Percentiles rank a stretch among this genome's conserved stretches.
Evolutionary conservation across 2,329 filamentous ascomycete genomes (phyloP).

Genomic region (Paecilomyces formosus): DNA sequence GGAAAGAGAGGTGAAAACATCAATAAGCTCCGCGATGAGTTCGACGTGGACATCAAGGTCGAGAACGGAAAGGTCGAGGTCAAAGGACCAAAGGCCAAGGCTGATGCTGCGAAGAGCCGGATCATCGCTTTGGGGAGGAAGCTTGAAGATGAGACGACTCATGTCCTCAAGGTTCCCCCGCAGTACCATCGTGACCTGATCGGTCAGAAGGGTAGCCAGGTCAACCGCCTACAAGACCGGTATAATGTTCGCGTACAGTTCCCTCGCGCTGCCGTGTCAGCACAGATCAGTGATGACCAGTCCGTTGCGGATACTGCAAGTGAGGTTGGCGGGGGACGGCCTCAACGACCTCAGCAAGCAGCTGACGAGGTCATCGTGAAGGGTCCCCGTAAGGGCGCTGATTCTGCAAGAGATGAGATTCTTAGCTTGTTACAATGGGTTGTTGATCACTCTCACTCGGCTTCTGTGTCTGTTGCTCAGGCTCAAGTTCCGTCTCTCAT

Average conservation of each 20-base stretch:
- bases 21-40: slow-evolving; percentile 60
- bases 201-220: slow-evolving; percentile 75
- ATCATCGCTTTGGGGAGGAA: slow-evolving; percentile 73
- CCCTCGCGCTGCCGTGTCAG: slow-evolving; percentile 55
- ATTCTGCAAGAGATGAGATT: slow-evolving; percentile 86
- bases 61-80: slow-evolving; percentile 91
- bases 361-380: slow-evolving; percentile 85
- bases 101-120: slow-evolving; percentile 74
- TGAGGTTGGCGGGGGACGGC: slow-evolving; percentile 53
- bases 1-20: slow-evolving; percentile 62
- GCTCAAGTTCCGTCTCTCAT: slow-evolving; percentile 92
- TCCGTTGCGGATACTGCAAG: slow-evolving; percentile 61
- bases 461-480: slow-evolving; percentile 76
- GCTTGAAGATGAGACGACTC: slow-evolving; percentile 83
- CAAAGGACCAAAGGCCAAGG: slow-evolving; percentile 92
- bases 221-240: slow-evolving; percentile 84
- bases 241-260: slow-evolving; percentile 97
- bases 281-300: slow-evolving; percentile 56
- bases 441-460: slow-evolving; percentile 76
- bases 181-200: slow-evolving; percentile 94
- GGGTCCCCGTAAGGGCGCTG: slow-evolving; percentile 86
- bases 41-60: slow-evolving; percentile 74
- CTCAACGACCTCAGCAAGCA: slow-evolving; percentile 63
- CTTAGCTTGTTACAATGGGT: slow-evolving; percentile 82
- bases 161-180: slow-evolving; percentile 81